phyloP scores from a whole-genome alignment of 768 basidiomycete genomes.

The Phlebiopsis gigantea region DNA sequence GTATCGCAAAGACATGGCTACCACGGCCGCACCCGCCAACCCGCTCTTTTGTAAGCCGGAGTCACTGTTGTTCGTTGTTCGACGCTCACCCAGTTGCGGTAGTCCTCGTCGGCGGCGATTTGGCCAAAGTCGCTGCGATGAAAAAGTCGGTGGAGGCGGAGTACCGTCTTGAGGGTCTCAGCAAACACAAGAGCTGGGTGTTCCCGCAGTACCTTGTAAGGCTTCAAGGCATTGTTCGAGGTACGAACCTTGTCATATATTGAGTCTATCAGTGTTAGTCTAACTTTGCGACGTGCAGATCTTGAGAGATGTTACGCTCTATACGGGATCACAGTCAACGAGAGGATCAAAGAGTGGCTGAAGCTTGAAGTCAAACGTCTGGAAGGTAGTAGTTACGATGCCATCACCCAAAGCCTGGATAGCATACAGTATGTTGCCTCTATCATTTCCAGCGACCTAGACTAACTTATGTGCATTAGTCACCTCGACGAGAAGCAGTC shows the following conservation, averaged over 20 bases:
- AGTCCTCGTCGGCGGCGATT: neutral
- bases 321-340: neutral
- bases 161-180: neutral
- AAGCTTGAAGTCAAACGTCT: neutral
- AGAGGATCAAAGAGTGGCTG: neutral
- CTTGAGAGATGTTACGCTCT: constrained; percentile 1
- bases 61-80: neutral
- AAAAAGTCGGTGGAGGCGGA: neutral
- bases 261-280: neutral
- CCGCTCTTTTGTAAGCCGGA: neutral
- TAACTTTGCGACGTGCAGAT: neutral
- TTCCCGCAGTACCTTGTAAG: neutral
- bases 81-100: neutral
- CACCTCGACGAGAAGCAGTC: neutral
- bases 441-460: neutral
- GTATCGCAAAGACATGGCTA: neutral
- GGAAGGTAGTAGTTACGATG: neutral
- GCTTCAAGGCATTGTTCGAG: neutral
- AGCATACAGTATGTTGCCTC: neutral
- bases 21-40: neutral
- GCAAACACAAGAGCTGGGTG: neutral
- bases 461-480: neutral
- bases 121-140: neutral
- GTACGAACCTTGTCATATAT: neutral
- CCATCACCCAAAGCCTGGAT: neutral